Evolutionary conservation across 73 alveolate species (phyloP).

Genomic region (Paramecium primaurelia): DNA sequence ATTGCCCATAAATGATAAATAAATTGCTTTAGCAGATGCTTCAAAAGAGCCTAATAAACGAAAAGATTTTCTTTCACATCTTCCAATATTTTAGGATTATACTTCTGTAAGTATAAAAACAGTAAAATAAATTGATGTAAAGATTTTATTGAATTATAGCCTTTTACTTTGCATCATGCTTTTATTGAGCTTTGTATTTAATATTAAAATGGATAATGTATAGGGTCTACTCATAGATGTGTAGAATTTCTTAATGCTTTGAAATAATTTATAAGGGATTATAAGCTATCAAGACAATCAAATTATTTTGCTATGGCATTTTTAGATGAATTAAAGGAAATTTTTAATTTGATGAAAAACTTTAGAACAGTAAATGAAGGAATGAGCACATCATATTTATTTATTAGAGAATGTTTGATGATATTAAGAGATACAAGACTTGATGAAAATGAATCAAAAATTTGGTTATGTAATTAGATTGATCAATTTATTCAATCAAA

Average conservation of each 20-base stretch:
- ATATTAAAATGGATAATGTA: conserved; percentile 29
- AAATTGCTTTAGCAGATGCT: background rate
- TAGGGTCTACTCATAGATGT: conserved; percentile 62
- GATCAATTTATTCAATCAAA: conserved; percentile 53
- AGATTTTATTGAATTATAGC: background rate
- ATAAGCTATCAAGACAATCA: background rate
- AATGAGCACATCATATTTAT: conserved; percentile 50
- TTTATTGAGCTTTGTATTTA: conserved; percentile 32
- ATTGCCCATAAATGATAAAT: background rate
- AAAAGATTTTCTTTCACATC: conserved; percentile 33
- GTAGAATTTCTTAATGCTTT: conserved; percentile 55
- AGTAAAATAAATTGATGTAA: background rate
- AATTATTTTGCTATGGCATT: conserved; percentile 31
- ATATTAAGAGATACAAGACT: background rate
- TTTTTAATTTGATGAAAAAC: background rate
- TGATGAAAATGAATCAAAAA: conserved; percentile 13
- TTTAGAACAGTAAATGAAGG: conserved; percentile 65
- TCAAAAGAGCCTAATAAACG: background rate
- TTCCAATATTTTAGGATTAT: background rate
- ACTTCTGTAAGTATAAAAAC: background rate
- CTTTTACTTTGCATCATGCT: conserved; percentile 42
- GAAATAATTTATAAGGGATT: conserved; percentile 40
- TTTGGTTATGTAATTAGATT: conserved; percentile 45
- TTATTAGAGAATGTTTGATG: background rate
- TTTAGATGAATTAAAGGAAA: background rate